Evolutionary conservation across 345 rosid species (phyloP).

Genomic region (Brassica incana): DNA sequence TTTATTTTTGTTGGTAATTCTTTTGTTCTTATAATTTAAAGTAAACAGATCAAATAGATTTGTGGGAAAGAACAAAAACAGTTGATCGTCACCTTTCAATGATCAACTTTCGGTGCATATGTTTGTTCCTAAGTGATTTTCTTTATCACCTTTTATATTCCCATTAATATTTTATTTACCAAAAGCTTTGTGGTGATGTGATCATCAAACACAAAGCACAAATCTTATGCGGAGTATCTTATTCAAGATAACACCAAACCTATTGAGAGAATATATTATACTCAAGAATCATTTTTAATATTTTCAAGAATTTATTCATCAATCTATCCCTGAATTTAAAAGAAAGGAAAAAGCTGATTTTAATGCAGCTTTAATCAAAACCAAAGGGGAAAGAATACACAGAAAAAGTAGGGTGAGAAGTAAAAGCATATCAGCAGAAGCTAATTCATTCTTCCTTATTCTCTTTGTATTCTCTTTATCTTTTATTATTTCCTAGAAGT

Average conservation of each 20-base stretch:
- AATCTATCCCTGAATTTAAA: neutral
- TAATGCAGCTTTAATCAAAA: conserved; percentile 29
- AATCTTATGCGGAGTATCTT: conserved; percentile 33
- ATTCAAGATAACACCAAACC: conserved; percentile 39
- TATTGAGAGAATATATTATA: conserved; percentile 33
- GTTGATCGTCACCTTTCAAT: conserved; percentile 35
- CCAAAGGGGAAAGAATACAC: conserved; percentile 30
- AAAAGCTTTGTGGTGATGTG: conserved; percentile 37
- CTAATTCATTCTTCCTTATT: conserved; percentile 32
- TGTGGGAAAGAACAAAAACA: conserved; percentile 1
- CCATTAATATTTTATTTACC: conserved; percentile 16
- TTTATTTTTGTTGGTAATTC: neutral
- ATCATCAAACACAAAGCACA: conserved; percentile 36
- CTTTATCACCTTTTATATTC: conserved; percentile 29
- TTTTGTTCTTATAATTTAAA: neutral
- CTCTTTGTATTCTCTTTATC: conserved; percentile 21
- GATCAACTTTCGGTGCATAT: conserved; percentile 40
- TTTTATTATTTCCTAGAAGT: conserved; percentile 5
- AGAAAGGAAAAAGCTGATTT: conserved; percentile 24
- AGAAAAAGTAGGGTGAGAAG: conserved; percentile 17
- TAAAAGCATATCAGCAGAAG: conserved; percentile 25
- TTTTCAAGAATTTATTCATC: conserved; percentile 18
- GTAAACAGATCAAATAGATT: conserved; percentile 6
- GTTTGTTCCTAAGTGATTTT: conserved; percentile 36
- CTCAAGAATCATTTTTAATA: conserved; percentile 11